These are phyloP conservation scores for Pyricularia pennisetigena DNA, from an alignment of 2,329 filamentous ascomycete species.

Conservation along the genomic window DNA sequence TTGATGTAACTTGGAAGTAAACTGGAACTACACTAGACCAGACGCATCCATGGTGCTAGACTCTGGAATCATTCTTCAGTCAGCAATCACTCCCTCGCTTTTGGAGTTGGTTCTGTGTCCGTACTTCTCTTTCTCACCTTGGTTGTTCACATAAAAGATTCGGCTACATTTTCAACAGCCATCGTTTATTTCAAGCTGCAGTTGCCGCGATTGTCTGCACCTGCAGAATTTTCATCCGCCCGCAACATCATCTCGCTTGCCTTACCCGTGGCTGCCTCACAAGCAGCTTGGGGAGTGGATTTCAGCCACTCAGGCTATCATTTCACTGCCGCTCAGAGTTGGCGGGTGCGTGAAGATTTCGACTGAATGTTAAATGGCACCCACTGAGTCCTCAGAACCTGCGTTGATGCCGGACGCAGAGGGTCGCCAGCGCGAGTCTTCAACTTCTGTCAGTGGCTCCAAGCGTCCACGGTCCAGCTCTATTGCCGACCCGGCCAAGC, in stretches of 20 bases:
- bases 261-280: background rate
- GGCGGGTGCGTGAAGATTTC: too few relatives aligned
- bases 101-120: background rate
- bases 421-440: background rate
- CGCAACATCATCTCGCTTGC: background rate
- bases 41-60: background rate
- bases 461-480: background rate
- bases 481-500: conserved; percentile 33
- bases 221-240: background rate
- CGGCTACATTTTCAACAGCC: background rate
- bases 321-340: background rate
- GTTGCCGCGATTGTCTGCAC: background rate
- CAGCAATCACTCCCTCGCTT: background rate
- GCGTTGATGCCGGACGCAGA: background rate
- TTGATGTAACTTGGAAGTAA: too few relatives aligned
- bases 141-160: background rate
- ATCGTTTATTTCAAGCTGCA: background rate
- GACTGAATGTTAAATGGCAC: background rate
- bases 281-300: background rate
- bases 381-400: background rate
- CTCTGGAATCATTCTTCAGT: background rate
- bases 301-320: background rate
- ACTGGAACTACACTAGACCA: too few relatives aligned
- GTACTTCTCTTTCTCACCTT: background rate
- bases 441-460: background rate